Percentiles rank a stretch among this genome's conserved stretches.
Evolutionary conservation across 1,284 basidiomycete species (phyloP).

Genomic region (Gomphus sp.): DNA sequence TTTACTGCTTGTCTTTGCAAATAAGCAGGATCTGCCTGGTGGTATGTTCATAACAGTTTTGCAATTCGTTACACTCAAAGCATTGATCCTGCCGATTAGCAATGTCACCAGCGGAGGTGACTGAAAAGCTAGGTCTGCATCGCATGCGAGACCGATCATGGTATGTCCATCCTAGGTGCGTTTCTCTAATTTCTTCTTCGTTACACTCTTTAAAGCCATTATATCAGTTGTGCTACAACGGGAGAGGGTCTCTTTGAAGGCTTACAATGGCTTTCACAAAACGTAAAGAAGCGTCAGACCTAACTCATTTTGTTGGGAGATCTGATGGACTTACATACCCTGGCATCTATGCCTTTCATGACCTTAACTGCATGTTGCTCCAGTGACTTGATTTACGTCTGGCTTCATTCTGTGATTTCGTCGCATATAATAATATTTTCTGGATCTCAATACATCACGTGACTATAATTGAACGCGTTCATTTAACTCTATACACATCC

Average conservation of each 20-base stretch:
- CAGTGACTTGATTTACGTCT: not conserved
- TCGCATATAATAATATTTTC: not conserved
- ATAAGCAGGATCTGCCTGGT: slow-evolving; percentile 98
- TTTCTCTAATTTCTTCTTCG: slow-evolving; percentile 4
- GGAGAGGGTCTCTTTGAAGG: slow-evolving; percentile 95
- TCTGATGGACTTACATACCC: slow-evolving; percentile 8
- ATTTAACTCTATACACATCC: not conserved
- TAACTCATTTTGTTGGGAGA: slow-evolving; percentile 21
- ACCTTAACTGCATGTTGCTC: slow-evolving; percentile 5
- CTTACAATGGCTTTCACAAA: slow-evolving; percentile 92
- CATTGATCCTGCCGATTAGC: slow-evolving; percentile 37
- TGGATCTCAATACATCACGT: slow-evolving; percentile 3
- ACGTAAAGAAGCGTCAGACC: slow-evolving; percentile 84
- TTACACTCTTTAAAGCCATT: slow-evolving; percentile 1
- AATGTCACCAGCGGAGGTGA: slow-evolving; percentile 98
- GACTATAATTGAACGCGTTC: not conserved
- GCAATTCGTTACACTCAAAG: slow-evolving; percentile 3
- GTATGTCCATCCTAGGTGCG: slow-evolving; percentile 97
- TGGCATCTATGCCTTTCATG: slow-evolving; percentile 8
- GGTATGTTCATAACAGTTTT: slow-evolving; percentile 42
- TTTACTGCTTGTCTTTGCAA: slow-evolving; percentile 94
- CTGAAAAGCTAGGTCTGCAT: slow-evolving; percentile 93
- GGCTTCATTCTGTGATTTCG: slow-evolving; percentile 1
- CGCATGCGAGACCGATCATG: slow-evolving; percentile 95
- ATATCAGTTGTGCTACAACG: slow-evolving; percentile 80